Base-by-base conservation (phyloP, 768 basidiomycete genomes). In the Hortiboletus campestris region DNA sequence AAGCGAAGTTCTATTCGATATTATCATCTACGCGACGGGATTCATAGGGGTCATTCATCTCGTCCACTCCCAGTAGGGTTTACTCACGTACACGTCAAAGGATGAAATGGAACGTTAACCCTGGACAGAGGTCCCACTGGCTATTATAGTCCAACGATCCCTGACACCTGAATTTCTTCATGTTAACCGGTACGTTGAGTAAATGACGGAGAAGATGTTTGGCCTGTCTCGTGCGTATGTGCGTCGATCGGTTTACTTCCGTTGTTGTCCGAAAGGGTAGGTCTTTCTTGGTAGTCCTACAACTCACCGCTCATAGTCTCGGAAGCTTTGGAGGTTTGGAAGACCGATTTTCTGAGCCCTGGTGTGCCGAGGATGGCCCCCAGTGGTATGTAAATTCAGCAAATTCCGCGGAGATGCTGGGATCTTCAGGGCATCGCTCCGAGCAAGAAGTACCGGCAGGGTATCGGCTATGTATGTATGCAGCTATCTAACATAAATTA, bases 161-260 rank as follows among this genome's bases (percentile, higher is more conserved):
- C 75, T n/a, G n/a, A n/a, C n/a, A n/a, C n/a, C n/a, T n/a, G 1
- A 76, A 75, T 40, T 70, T 72, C 51, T 74, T 68, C 58, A 63
- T 67, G 55, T 36, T 74, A 10, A 51, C 57, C 20, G 73, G 71
- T 69, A n/a, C 25, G 64, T 58, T n/a, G n/a, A n/a, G n/a, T n/a
- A n/a, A n/a, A n/a, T n/a, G 46, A 42, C 42, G 31, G 47, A 58
- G 29, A 55, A 35, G 28, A 22, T 54, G 13, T n/a, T n/a, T n/a
- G n/a, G n/a, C 4, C 13, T 67, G 31, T 48, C 44, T 35, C n/a
- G 51, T 16, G 16, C 25, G 25, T 63, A 56, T 36, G 51, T 20
- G 6, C 46, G 49, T 12, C 58, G 64, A 34, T 41, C 46, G 16
- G 41, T n/a, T 35, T 56, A 25, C 46, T 55, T 31, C 19, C 53